A percentile compares a stretch with the other conserved stretches of the same genome.
Evolutionary conservation across 2,329 filamentous ascomycete species (phyloP).

Genomic region (Xylariales sp.): DNA sequence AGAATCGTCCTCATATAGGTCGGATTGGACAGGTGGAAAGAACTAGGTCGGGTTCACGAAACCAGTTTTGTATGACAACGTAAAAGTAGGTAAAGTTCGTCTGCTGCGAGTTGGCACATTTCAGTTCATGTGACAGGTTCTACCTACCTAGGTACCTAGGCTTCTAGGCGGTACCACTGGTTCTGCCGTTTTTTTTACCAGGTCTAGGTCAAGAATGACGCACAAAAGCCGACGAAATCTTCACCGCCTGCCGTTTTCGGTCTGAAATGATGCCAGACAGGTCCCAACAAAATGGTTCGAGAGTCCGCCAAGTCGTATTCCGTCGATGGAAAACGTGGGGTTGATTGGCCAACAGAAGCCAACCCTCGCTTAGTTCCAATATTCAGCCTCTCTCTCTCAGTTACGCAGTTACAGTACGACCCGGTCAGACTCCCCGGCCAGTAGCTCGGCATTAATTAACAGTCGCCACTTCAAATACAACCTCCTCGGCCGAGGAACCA

Average conservation of each 20-base stretch:
- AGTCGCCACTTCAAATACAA: neutral
- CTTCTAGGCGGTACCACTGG: neutral
- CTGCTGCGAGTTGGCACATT: conserved; percentile 1
- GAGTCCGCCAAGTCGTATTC: conserved; percentile 12
- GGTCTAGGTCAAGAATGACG: conserved; percentile 34
- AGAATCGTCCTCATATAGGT: conserved; percentile 32
- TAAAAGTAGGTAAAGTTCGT: conserved; percentile 2
- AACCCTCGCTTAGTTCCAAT: too few relatives aligned
- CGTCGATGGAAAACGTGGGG: neutral
- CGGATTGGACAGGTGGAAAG: neutral
- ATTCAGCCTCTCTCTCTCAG: neutral
- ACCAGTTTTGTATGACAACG: conserved; percentile 8
- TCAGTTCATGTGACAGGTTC: conserved; percentile 35
- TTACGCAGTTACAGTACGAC: too few relatives aligned
- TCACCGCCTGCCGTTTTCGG: conserved; percentile 35
- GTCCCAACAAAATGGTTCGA: conserved; percentile 29
- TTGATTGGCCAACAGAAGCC: conserved; percentile 16
- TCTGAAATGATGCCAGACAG: neutral
- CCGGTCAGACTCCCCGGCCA: too few relatives aligned
- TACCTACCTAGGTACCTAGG: neutral
- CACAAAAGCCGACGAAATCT: conserved; percentile 8
- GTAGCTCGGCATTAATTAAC: neutral
- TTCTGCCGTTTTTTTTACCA: conserved; percentile 31
- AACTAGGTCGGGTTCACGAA: neutral
- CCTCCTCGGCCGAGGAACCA: conserved; percentile 15